Base-by-base conservation (phyloP, 1,284 basidiomycete genomes). In the Cutaneotrichosporon sp. region DNA sequence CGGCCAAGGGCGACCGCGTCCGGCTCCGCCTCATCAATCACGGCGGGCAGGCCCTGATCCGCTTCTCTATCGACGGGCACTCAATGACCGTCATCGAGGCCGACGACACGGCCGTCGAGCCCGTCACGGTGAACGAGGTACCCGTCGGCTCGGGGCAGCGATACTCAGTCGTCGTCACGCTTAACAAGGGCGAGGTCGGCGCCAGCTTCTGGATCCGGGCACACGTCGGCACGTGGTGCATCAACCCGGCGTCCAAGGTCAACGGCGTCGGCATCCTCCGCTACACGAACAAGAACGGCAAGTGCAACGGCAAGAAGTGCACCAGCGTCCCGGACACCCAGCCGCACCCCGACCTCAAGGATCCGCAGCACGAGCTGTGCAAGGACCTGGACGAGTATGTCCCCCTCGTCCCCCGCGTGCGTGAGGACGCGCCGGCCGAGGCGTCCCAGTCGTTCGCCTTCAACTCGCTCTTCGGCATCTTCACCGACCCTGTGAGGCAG, bases 121-220 rank as follows among this genome's bases (percentile, higher is more conserved):
- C 70, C 10, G 53, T 75, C 4, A 61, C 58, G 29, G 43, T 71
- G 13, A 65, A 67, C 49, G 70, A 74, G 47, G n/a, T 73, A 1
- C 54, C 63, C 6, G 36, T 73, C 7, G 66, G 52, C 0, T 57
- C 64, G 1, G 76, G 71, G 1, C 72, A 79, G 60, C 71, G 79
- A 51, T 73, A 72, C 55, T 75, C 72, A 6, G 69, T 71, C 27
- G 54, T 79, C 20, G 51, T 80, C 20, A 60, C 74, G 53, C 73
- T 77, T 13, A 62, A 65, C 38, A 56, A 69, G 31, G 71, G 76
- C 43, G 46, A 34, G 1, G 56, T 31, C 9, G 70, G 71, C 3
- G 67, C 69, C 47, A 59, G 66, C 9, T 79, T 73, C 63, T 79
- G 69, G 67, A 62, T 80, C 16, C 68, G 79, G 16, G 66, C 72